Evolutionary conservation across 441 rosid genomes (phyloP).

Genomic region (Breynia disticha): DNA sequence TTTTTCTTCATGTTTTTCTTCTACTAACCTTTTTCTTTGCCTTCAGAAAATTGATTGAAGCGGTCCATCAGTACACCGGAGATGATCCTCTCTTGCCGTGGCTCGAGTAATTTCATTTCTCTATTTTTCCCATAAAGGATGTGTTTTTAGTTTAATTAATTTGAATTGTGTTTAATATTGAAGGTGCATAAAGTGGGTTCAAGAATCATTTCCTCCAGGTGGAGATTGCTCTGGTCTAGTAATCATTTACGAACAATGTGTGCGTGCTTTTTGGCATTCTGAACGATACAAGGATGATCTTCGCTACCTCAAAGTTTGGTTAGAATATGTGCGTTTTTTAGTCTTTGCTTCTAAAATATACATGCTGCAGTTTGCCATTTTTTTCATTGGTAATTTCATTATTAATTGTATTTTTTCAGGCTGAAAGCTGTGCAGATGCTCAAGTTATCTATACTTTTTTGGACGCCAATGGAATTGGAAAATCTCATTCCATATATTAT

Average conservation of each 20-base stretch:
- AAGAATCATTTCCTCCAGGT: slow-evolving; percentile 73
- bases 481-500: slow-evolving; percentile 53
- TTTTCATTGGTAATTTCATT: background rate
- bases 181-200: slow-evolving; percentile 93
- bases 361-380: background rate
- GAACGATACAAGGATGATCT: slow-evolving; percentile 72
- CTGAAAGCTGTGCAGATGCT: slow-evolving; percentile 68
- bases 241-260: slow-evolving; percentile 83
- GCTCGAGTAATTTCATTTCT: slow-evolving; percentile 43
- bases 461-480: slow-evolving; percentile 75
- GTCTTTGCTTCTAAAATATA: background rate
- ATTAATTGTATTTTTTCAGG: slow-evolving; percentile 33
- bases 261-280: slow-evolving; percentile 73
- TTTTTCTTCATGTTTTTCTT: background rate
- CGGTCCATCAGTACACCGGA: slow-evolving; percentile 60
- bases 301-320: slow-evolving; percentile 91
- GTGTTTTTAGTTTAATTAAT: too few relatives aligned
- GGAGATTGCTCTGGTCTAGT: slow-evolving; percentile 76
- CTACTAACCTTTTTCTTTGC: background rate
- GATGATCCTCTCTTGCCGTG: slow-evolving; percentile 84
- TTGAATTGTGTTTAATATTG: background rate
- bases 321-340: slow-evolving; percentile 66
- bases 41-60: slow-evolving; percentile 59
- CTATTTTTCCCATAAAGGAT: background rate
- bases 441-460: slow-evolving; percentile 70